Percentiles rank a stretch among this genome's conserved stretches.
Evolutionary conservation across 208 protist genomes (phyloP).

Genomic region (Leptomonas seymouri): DNA sequence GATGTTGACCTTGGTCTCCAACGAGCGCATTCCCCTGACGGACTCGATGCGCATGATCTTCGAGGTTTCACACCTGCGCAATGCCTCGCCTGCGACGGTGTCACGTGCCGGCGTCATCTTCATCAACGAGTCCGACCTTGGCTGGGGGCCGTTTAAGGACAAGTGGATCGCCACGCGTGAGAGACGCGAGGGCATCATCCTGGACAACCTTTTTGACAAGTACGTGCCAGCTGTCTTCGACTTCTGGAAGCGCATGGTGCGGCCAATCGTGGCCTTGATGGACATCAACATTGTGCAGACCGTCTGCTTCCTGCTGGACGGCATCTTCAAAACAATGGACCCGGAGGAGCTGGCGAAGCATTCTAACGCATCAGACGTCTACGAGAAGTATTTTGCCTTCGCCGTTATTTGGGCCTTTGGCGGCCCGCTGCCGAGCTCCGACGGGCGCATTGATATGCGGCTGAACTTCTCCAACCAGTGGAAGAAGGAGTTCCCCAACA

Average conservation of each 20-base stretch:
- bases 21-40: constrained; percentile 98
- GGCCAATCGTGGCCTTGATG: constrained; percentile 84
- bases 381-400: constrained; percentile 98
- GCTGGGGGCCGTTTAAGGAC: constrained; percentile 97
- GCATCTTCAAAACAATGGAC: constrained; percentile 89
- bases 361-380: constrained; percentile 91
- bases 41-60: constrained; percentile 98
- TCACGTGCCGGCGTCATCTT: constrained; percentile 98
- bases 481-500: constrained; percentile 94
- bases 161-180: constrained; percentile 93
- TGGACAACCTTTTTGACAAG: constrained; percentile 98
- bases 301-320: constrained; percentile 96
- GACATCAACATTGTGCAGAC: constrained; percentile 98
- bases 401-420: constrained; percentile 98
- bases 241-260: constrained; percentile 93
- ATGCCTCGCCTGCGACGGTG: constrained; percentile 98
- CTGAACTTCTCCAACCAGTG: constrained; percentile 96
- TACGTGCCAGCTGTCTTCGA: constrained; percentile 96
- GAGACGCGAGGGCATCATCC: constrained; percentile 90
- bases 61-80: constrained; percentile 97
- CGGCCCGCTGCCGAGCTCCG: constrained; percentile 94
- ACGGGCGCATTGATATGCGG: constrained; percentile 92
- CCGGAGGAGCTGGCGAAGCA: constrained; percentile 87
- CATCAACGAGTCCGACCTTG: constrained; percentile 98
- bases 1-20: constrained; percentile 98